phyloP scores from a whole-genome alignment of 345 rosid species.

The Fremontodendron californicum region DNA sequence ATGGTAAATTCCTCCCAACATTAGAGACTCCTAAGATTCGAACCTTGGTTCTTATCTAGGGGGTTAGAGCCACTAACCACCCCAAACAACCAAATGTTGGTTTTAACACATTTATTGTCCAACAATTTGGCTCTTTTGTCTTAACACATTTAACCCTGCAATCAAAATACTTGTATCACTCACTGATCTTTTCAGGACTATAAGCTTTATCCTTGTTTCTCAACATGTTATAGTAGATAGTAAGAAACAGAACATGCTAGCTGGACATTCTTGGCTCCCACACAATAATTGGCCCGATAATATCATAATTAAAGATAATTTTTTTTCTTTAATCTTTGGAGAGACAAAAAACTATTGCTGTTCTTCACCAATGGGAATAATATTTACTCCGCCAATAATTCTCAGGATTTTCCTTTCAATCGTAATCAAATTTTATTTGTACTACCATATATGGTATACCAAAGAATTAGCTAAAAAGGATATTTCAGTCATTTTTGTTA shows the following conservation, averaged over 20 bases:
- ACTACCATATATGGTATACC: background rate
- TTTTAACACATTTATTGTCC: too few species aligned
- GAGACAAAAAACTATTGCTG: background rate
- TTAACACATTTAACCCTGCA: background rate
- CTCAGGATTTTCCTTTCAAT: background rate
- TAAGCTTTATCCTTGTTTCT: background rate
- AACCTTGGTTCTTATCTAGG: too few species aligned
- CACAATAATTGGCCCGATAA: background rate
- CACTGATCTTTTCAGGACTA: background rate
- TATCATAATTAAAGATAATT: background rate
- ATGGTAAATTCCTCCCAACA: too few species aligned
- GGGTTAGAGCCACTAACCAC: too few species aligned
- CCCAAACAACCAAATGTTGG: too few species aligned
- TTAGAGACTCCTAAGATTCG: too few species aligned
- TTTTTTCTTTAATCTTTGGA: background rate
- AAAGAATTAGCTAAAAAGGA: background rate
- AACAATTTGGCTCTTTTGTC: background rate
- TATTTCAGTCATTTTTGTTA: too few species aligned
- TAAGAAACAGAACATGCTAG: background rate
- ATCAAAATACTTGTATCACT: background rate
- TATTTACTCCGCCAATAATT: background rate
- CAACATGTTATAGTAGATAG: background rate
- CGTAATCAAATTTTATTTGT: background rate
- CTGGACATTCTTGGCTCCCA: background rate
- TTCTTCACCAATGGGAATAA: background rate